Evolutionary conservation across 2,329 filamentous ascomycete species (phyloP).

Genomic region (Fusarium sp.): DNA sequence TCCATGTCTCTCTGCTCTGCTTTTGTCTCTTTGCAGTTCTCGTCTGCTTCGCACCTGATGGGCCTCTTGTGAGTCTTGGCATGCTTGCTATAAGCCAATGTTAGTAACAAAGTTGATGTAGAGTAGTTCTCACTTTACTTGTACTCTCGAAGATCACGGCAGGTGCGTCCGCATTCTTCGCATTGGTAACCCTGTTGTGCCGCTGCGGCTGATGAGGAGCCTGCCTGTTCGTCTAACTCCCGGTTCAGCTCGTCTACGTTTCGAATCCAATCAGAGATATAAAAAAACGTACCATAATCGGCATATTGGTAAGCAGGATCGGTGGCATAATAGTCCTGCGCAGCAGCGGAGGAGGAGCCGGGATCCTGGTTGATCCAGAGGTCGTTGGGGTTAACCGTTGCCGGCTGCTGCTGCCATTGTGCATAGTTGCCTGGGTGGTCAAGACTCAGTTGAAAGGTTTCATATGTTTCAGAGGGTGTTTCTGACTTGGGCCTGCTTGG

Average conservation of each 20-base stretch:
- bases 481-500: conserved; percentile 28
- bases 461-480: conserved; percentile 19
- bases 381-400: conserved; percentile 31
- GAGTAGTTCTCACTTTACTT: conserved; percentile 12
- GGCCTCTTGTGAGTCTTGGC: conserved; percentile 37
- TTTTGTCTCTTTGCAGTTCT: conserved; percentile 9
- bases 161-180: conserved; percentile 9
- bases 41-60: conserved; percentile 34
- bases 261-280: neutral
- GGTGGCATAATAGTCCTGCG: neutral
- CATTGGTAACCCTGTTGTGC: conserved; percentile 8
- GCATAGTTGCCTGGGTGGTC: conserved; percentile 7
- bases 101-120: neutral
- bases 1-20: conserved; percentile 43
- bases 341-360: neutral
- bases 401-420: conserved; percentile 27
- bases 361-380: neutral
- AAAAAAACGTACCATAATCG: conserved; percentile 9
- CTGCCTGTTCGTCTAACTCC: conserved; percentile 6
- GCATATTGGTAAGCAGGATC: conserved; percentile 21
- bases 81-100: conserved; percentile 34
- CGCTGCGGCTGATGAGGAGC: conserved; percentile 10
- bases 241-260: neutral
- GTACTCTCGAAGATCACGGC: conserved; percentile 1
- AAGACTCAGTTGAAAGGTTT: neutral